Percentiles rank a stretch among this genome's conserved stretches.
Evolutionary conservation across 1,139 yeast species (phyloP).

Genomic region (Suhomyces bokatorum): DNA sequence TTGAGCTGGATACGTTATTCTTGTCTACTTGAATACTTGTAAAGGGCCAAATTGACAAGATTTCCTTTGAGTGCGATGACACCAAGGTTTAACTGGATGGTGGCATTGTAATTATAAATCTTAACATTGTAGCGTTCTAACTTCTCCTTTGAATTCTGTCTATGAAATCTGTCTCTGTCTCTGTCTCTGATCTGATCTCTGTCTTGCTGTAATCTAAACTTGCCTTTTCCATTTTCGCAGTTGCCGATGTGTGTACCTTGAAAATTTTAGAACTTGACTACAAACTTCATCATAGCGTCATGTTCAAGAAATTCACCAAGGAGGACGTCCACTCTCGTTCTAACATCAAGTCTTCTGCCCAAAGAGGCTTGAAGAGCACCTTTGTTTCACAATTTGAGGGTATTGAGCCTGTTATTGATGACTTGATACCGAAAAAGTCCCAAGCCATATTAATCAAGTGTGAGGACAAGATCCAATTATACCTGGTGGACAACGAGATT

Average conservation of each 20-base stretch:
- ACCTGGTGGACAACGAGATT: slow-evolving; percentile 71
- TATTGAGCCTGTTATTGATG: slow-evolving; percentile 75
- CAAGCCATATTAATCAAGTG: slow-evolving; percentile 82
- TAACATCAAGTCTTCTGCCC: slow-evolving; percentile 89
- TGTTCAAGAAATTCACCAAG: slow-evolving; percentile 72
- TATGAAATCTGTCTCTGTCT: too few relatives aligned
- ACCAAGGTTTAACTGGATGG: slow-evolving; percentile 57
- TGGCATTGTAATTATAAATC: slow-evolving; percentile 72
- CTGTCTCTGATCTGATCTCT: too few relatives aligned
- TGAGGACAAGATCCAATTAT: slow-evolving; percentile 83
- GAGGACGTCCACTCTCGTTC: slow-evolving; percentile 91
- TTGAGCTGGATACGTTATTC: slow-evolving; percentile 57
- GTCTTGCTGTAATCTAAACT: not conserved
- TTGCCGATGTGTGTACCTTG: slow-evolving; percentile 3
- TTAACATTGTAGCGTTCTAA: slow-evolving; percentile 38
- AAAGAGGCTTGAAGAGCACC: slow-evolving; percentile 75
- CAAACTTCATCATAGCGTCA: slow-evolving; percentile 16
- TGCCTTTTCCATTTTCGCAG: not conserved
- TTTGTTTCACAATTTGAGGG: slow-evolving; percentile 71
- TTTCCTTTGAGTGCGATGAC: slow-evolving; percentile 77
- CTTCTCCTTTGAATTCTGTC: too few relatives aligned
- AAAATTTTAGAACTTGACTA: slow-evolving; percentile 1
- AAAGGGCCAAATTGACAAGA: slow-evolving; percentile 64
- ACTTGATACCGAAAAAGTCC: slow-evolving; percentile 86
- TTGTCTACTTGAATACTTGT: slow-evolving; percentile 17